These are phyloP conservation scores for Daldinia decipiens DNA, from an alignment of 495 filamentous ascomycete species.

Conservation along the genomic window DNA sequence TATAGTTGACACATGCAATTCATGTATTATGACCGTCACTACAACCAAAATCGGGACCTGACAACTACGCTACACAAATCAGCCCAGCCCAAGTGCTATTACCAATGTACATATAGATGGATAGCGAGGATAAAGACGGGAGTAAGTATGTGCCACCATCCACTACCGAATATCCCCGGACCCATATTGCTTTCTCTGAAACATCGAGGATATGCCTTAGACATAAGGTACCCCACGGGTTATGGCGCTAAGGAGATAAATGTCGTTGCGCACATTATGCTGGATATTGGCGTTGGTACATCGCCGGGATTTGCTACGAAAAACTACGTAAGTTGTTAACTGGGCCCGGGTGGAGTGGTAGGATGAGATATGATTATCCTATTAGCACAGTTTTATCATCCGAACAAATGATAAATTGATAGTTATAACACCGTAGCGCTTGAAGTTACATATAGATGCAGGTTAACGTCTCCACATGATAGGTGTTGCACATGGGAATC, in stretches of 20 bases:
- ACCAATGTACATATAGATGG: not conserved
- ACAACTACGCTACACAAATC: slow-evolving; percentile 12
- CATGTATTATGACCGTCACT: not conserved
- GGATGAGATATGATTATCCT: slow-evolving; percentile 2
- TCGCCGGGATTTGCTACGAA: not conserved
- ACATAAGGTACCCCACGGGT: not conserved
- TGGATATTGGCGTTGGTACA: slow-evolving; percentile 6
- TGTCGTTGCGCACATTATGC: slow-evolving; percentile 6
- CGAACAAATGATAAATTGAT: not conserved
- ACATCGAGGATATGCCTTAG: slow-evolving; percentile 1
- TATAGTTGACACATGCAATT: not conserved
- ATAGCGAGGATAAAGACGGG: slow-evolving; percentile 8
- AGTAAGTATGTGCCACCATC: slow-evolving; percentile 12
- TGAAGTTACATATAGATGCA: not conserved
- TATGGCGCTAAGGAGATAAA: slow-evolving; percentile 9
- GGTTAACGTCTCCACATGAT: not conserved
- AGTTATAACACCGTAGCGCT: not conserved
- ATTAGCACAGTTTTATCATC: slow-evolving; percentile 5
- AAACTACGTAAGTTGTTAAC: not conserved
- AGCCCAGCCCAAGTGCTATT: not conserved
- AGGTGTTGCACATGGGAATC: not conserved
- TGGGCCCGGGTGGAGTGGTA: slow-evolving; percentile 4
- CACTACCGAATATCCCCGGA: slow-evolving; percentile 23
- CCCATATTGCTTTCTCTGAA: slow-evolving; percentile 13
- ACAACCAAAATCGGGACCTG: slow-evolving; percentile 20